Evolutionary conservation across 305 asterid species (phyloP), one percentile per base, ranked within the genome.

Genomic region (Fraxinus floribunda): DNA sequence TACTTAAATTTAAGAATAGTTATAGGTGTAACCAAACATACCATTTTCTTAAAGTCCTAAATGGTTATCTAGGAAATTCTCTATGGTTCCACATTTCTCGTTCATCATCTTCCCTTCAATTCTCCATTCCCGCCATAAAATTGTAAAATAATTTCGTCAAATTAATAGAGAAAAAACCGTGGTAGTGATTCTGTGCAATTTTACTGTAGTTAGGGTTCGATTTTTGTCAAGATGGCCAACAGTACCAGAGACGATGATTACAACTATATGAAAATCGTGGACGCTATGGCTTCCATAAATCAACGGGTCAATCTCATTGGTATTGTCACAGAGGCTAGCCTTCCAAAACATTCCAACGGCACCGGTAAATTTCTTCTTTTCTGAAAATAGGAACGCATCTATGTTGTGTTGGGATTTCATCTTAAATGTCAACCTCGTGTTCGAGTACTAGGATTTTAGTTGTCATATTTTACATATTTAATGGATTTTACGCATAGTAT

Each of bases 301-400:
- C 97, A 90, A 87, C 86, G 82, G 62, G 97, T 93, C 36, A 93
- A 91, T 88, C 91, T 95, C 36, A 85, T 91, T 41, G 98, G 97
- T 22, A 83, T 89, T 38, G 94, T 94, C n/a, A 13, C 74, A 29
- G 97, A 92, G 80, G 81, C 89, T 46, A 83, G 90, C 76, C 81
- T 91, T 75, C 95, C 97, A 18, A 92, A 89, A 82, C 86, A 57
- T 46, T 82, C 93, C 75, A 90, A 73, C 76, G 97, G 97, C 88
- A 89, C 97, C 34, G 98, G 98, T 94, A 77, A 44, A 10, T 81
- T 15, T 22, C 20, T 32, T 77, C 20, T 9, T 7, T 2, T n/a
- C 26, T 7, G 38, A 20, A 3, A 60, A 29, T 41, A 34, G 60
- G 60, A 49, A 49, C 20, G 71, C 30, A 7, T 60, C 32, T 60